A percentile compares a stretch with the other conserved stretches of the same genome.
Evolutionary conservation across 1,284 basidiomycete genomes (phyloP).

Genomic region (Jaminaea rosea): DNA sequence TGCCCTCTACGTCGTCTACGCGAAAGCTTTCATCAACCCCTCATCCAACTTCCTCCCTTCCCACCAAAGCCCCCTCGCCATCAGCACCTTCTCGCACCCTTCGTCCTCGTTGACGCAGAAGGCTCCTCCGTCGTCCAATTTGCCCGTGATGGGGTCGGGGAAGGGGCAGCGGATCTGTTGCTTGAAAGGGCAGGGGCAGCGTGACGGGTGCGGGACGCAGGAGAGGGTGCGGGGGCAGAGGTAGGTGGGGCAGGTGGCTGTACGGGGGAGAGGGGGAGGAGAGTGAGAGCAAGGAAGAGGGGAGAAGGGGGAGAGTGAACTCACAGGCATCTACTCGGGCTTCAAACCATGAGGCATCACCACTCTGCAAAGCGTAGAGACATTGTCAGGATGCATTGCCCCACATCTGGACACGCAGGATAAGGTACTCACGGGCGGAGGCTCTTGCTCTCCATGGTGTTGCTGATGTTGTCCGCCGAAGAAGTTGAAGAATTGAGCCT

Average conservation of each 20-base stretch:
- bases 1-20: background rate
- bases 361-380: conserved; percentile 12
- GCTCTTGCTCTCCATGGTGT: conserved; percentile 22
- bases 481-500: conserved; percentile 34
- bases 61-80: background rate
- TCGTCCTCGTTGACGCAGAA: conserved; percentile 24
- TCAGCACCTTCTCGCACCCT: background rate
- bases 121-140: conserved; percentile 22
- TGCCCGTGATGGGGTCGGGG: conserved; percentile 15
- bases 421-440: conserved; percentile 24
- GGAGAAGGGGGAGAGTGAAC: background rate
- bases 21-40: background rate
- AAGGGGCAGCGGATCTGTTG: conserved; percentile 32
- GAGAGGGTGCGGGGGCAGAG: conserved; percentile 36
- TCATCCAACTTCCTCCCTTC: background rate
- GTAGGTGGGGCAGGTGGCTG: conserved; percentile 27
- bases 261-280: background rate
- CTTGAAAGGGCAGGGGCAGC: conserved; percentile 38
- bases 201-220: conserved; percentile 34
- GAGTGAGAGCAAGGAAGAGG: background rate
- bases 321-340: conserved; percentile 23
- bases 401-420: background rate
- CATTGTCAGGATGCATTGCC: background rate
- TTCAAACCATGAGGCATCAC: conserved; percentile 34
- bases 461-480: conserved; percentile 19